These are phyloP conservation scores for Naganishia friedmannii DNA, from an alignment of 768 basidiomycete species.

Conservation along the genomic window DNA sequence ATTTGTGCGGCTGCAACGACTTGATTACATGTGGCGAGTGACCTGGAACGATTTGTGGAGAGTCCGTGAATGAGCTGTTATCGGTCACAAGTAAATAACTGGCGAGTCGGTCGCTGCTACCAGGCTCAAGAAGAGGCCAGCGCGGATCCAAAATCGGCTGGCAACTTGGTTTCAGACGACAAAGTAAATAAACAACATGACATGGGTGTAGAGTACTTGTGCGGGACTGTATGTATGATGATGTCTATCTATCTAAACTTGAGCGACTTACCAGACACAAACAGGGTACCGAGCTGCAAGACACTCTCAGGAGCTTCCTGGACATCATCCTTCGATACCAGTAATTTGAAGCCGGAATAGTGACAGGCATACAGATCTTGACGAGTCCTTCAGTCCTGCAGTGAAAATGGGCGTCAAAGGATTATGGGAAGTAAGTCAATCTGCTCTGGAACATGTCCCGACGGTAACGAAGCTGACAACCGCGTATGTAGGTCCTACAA, in stretches of 20 bases:
- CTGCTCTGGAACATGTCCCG: not conserved
- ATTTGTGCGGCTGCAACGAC: no score
- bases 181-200: not conserved
- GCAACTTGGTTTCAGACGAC: not conserved
- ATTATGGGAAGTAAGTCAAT: slow-evolving; percentile 53
- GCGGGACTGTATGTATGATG: not conserved
- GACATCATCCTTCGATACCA: not conserved
- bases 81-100: no score
- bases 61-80: no score
- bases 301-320: not conserved
- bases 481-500: slow-evolving; percentile 58
- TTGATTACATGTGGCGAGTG: no score
- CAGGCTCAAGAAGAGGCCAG: no score
- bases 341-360: not conserved
- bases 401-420: slow-evolving; percentile 52
- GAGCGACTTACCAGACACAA: no score
- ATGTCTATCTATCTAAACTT: not conserved
- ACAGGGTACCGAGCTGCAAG: no score
- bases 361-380: not conserved
- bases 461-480: not conserved
- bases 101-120: no score
- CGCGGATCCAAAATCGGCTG: not conserved
- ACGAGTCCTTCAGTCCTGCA: not conserved
- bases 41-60: no score
- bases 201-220: not conserved